Evolutionary conservation across 2,329 filamentous ascomycete genomes (phyloP).

Genomic region (Clarireedia homoeocarpa): DNA sequence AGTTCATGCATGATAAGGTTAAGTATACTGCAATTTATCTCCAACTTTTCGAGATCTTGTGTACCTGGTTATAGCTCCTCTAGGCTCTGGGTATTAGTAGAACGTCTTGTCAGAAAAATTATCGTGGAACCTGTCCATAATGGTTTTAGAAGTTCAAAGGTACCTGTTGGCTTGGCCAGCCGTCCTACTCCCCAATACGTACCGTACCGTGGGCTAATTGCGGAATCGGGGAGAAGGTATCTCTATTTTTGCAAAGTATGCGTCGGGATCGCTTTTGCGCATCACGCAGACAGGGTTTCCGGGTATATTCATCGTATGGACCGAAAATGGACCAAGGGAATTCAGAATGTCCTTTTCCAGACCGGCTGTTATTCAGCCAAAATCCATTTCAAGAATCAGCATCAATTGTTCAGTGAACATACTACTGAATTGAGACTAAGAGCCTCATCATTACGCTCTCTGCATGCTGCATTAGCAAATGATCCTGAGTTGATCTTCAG

Average conservation of each 20-base stretch:
- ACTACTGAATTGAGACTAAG: neutral
- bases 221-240: neutral
- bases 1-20: slow-evolving; percentile 9
- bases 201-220: neutral
- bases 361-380: slow-evolving; percentile 1
- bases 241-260: neutral
- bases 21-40: slow-evolving; percentile 10
- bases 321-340: neutral
- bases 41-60: slow-evolving; percentile 6
- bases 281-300: neutral
- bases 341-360: neutral
- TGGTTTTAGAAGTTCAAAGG: neutral
- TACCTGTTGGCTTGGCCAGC: neutral
- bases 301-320: slow-evolving; percentile 4
- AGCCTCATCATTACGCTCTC: neutral
- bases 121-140: neutral
- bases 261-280: neutral
- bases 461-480: neutral
- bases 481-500: neutral
- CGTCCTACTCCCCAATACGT: neutral
- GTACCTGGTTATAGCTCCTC: slow-evolving; percentile 12
- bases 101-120: neutral
- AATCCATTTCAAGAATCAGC: neutral
- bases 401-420: slow-evolving; percentile 8
- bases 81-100: slow-evolving; percentile 8